These are phyloP conservation scores for Fusarium scirpi DNA, from an alignment of 2,329 filamentous ascomycete species.

Conservation along the genomic window DNA sequence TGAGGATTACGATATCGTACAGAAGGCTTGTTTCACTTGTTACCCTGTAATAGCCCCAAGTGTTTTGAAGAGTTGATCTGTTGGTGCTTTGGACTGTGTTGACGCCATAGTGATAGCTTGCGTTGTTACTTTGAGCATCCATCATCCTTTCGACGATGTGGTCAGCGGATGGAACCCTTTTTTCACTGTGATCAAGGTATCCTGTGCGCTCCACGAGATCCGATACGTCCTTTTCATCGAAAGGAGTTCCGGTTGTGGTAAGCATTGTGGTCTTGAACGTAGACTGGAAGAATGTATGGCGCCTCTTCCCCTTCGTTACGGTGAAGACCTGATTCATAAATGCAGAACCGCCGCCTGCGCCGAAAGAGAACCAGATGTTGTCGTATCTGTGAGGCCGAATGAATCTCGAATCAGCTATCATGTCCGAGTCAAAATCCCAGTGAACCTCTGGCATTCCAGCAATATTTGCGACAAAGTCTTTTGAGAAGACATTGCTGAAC, in stretches of 20 bases:
- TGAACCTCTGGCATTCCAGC: conserved; percentile 30
- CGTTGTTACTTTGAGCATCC: conserved; percentile 3
- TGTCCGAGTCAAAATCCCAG: conserved; percentile 22
- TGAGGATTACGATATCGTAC: conserved; percentile 18
- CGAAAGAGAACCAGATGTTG: conserved; percentile 34
- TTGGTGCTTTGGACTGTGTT: conserved; percentile 9
- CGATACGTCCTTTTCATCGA: conserved; percentile 1
- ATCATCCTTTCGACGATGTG: conserved; percentile 24
- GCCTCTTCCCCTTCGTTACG: conserved; percentile 17
- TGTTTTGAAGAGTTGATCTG: conserved; percentile 6
- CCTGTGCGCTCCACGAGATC: conserved; percentile 23
- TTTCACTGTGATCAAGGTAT: conserved; percentile 18
- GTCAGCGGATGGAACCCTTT: not conserved
- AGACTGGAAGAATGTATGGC: conserved; percentile 26
- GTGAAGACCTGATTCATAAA: conserved; percentile 35
- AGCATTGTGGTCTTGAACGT: conserved; percentile 24
- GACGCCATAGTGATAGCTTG: conserved; percentile 22
- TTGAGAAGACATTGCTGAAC: conserved; percentile 17
- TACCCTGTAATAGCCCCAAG: conserved; percentile 7
- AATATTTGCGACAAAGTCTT: not conserved
- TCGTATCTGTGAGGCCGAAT: conserved; percentile 23
- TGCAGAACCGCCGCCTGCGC: conserved; percentile 27
- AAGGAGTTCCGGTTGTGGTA: not conserved
- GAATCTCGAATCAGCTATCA: conserved; percentile 9
- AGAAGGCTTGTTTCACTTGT: rapidly evolving